phyloP scores from a whole-genome alignment of 352 stramenopile species.

The Nothophytophthora sp. region DNA sequence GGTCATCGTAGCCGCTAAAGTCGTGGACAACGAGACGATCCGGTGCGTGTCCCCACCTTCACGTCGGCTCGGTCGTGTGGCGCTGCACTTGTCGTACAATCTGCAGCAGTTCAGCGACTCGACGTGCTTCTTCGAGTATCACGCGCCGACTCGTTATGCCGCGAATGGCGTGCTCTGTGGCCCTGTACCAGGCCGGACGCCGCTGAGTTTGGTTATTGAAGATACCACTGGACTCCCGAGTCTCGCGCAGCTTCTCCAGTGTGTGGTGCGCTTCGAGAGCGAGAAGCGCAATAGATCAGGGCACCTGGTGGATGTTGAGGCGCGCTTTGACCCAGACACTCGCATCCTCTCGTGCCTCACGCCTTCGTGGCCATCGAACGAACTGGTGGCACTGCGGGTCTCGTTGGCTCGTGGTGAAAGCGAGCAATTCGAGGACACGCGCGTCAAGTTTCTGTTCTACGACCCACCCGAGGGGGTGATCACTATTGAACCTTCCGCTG shows the following conservation, averaged over 20 bases:
- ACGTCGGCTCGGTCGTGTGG: slow-evolving; percentile 32
- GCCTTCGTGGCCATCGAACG: slow-evolving; percentile 58
- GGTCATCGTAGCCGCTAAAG: slow-evolving; percentile 45
- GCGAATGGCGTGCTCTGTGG: slow-evolving; percentile 54
- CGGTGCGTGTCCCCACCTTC: slow-evolving; percentile 44
- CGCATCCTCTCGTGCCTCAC: slow-evolving; percentile 39
- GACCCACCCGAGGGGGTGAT: slow-evolving; percentile 68
- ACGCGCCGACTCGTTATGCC: slow-evolving; percentile 40
- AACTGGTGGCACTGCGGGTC: slow-evolving; percentile 46
- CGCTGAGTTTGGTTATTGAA: slow-evolving; percentile 42
- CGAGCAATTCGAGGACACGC: slow-evolving; percentile 43
- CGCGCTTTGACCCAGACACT: slow-evolving; percentile 36
- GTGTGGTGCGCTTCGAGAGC: slow-evolving; percentile 48
- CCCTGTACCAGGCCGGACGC: slow-evolving; percentile 55
- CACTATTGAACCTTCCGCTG: slow-evolving; percentile 55
- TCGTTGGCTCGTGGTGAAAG: slow-evolving; percentile 21
- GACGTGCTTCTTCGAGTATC: slow-evolving; percentile 72
- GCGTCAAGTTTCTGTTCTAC: slow-evolving; percentile 71
- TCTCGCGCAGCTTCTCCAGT: slow-evolving; percentile 40
- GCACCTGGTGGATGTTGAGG: slow-evolving; percentile 28
- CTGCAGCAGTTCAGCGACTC: slow-evolving; percentile 72
- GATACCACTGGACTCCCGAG: slow-evolving; percentile 41
- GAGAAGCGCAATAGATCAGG: slow-evolving; percentile 16
- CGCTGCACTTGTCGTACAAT: slow-evolving; percentile 70
- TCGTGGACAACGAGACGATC: slow-evolving; percentile 59